Evolutionary conservation across 208 protist genomes (phyloP).

Genomic region (Crithidia expoeki): DNA sequence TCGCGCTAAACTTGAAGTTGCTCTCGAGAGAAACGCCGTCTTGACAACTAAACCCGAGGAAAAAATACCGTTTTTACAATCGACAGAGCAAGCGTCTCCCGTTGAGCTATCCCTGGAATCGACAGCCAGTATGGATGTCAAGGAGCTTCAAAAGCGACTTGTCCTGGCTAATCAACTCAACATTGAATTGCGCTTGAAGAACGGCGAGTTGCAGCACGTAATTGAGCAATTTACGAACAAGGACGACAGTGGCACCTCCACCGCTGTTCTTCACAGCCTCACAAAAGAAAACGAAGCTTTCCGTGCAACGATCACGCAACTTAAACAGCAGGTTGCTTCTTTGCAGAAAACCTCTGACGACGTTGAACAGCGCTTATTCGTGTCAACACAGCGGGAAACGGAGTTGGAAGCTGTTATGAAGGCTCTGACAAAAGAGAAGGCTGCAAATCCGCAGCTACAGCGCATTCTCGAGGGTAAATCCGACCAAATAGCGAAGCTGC

Average conservation of each 20-base stretch:
- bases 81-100: not conserved
- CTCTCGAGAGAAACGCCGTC: not conserved
- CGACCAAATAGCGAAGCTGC: constrained; percentile 29
- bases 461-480: constrained; percentile 31
- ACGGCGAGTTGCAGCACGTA: constrained; percentile 22
- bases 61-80: not conserved
- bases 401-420: constrained; percentile 16
- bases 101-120: not conserved
- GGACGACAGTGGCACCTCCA: not conserved
- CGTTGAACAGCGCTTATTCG: constrained; percentile 10
- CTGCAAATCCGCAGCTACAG: constrained; percentile 23
- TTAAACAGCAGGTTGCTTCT: constrained; percentile 14
- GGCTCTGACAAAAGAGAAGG: constrained; percentile 20
- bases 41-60: not conserved
- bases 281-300: constrained; percentile 18
- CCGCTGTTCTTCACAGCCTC: not conserved
- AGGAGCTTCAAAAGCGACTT: constrained; percentile 36
- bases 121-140: not conserved
- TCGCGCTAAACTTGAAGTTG: not conserved
- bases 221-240: not conserved
- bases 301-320: constrained; percentile 5
- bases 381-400: constrained; percentile 11
- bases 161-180: constrained; percentile 32
- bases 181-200: constrained; percentile 34
- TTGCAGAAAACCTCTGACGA: constrained; percentile 12